Evolutionary conservation across 169 alveolate species (phyloP).

Genomic region (Amoebophrya sp.): DNA sequence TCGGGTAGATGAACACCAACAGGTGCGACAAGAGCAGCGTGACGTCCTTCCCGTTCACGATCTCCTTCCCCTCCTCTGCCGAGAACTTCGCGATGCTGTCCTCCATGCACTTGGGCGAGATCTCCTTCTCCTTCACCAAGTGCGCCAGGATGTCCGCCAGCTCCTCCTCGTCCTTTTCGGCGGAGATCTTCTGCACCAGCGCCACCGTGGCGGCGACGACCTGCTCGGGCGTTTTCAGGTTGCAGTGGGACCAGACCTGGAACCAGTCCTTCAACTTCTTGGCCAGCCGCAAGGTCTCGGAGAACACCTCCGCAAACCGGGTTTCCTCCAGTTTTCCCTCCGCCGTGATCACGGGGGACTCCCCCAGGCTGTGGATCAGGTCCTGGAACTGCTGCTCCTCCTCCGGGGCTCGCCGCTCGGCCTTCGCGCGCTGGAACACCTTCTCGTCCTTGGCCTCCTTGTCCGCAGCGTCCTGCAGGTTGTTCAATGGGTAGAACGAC

Average conservation of each 20-base stretch:
- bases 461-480: background rate
- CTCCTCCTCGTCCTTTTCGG: background rate
- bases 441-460: background rate
- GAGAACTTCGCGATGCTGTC: background rate
- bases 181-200: background rate
- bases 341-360: background rate
- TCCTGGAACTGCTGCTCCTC: background rate
- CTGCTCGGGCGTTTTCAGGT: background rate
- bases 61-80: no score
- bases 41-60: background rate
- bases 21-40: no score
- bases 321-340: background rate
- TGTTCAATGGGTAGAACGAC: background rate
- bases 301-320: background rate
- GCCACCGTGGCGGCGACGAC: background rate
- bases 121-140: conserved; percentile 12
- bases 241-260: background rate
- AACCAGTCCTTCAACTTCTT: background rate
- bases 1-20: background rate
- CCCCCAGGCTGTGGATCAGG: background rate
- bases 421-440: background rate
- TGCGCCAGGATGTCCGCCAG: background rate
- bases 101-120: background rate
- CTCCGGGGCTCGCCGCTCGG: background rate
- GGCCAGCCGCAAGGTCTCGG: background rate